Conservation (phyloP, 805 yeast species). For the Lachancea quebecensis region DNA sequence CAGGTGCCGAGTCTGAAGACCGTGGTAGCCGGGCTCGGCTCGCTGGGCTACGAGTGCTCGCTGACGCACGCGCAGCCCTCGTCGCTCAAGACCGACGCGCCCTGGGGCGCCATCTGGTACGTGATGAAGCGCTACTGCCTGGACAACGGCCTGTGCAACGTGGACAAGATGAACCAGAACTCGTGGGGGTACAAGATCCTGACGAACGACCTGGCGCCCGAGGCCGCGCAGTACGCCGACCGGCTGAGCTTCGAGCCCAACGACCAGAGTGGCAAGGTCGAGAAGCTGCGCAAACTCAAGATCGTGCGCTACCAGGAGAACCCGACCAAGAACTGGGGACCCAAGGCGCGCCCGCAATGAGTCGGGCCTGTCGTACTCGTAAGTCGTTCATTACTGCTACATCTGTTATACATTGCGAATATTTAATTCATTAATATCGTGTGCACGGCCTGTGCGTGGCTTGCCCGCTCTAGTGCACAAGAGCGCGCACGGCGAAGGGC, state of each 20-base stretch:
- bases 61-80: conserved; percentile 85
- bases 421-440: background rate
- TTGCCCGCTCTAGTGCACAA: background rate
- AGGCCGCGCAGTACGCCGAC: conserved; percentile 17
- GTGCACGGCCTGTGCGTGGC: background rate
- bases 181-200: conserved; percentile 55
- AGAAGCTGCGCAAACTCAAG: conserved; percentile 62
- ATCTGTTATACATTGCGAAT: background rate
- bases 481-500: conserved; percentile 19
- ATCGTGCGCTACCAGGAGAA: conserved; percentile 85
- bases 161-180: conserved; percentile 39
- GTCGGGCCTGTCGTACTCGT: too few relatives aligned
- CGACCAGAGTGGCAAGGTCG: conserved; percentile 50
- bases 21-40: conserved; percentile 74
- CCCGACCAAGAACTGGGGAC: conserved; percentile 97
- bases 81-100: conserved; percentile 84
- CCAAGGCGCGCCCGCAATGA: conserved; percentile 67
- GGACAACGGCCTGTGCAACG: conserved; percentile 35
- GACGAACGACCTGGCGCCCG: conserved; percentile 34
- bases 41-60: conserved; percentile 74
- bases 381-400: background rate
- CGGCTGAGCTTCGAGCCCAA: conserved; percentile 52
- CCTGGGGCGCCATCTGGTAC: conserved; percentile 72
- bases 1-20: conserved; percentile 75
- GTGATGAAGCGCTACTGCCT: conserved; percentile 58